Percentiles rank a stretch among this genome's conserved stretches.
Evolutionary conservation across 257 asterid genomes (phyloP).

Genomic region (Lavandula angustifolia): DNA sequence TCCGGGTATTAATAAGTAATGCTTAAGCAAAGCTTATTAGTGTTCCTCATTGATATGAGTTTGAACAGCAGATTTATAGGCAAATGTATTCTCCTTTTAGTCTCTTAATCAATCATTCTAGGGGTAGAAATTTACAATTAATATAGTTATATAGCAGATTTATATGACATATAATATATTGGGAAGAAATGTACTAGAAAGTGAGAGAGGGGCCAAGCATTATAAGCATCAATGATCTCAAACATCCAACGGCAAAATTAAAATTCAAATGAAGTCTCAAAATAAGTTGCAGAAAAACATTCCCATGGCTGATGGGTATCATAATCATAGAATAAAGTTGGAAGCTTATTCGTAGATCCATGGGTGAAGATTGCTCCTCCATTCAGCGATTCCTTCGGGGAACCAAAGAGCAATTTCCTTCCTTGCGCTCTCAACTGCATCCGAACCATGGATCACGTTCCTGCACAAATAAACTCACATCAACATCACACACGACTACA

Average conservation of each 20-base stretch:
- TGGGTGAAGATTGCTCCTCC: constrained; percentile 83
- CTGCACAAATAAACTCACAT: constrained; percentile 39
- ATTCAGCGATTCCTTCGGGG: constrained; percentile 84
- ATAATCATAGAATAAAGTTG: too few relatives aligned
- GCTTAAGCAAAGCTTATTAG: constrained; percentile 22
- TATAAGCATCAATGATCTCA: not conserved
- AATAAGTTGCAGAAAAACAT: too few relatives aligned
- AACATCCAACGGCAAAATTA: too few relatives aligned
- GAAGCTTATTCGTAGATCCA: constrained; percentile 77
- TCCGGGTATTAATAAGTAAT: constrained; percentile 10
- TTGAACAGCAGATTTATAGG: constrained; percentile 4
- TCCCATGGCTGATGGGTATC: not conserved
- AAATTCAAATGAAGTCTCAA: too few relatives aligned
- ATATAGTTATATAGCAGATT: too few relatives aligned
- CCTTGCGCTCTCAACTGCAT: constrained; percentile 82
- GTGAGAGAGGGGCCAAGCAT: too few relatives aligned
- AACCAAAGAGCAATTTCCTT: constrained; percentile 98
- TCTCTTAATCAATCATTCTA: too few relatives aligned
- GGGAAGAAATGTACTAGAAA: too few relatives aligned
- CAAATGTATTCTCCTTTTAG: too few relatives aligned
- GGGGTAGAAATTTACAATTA: too few relatives aligned
- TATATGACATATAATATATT: too few relatives aligned
- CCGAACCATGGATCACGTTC: constrained; percentile 94
- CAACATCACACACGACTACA: too few relatives aligned
- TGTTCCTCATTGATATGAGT: not conserved